phyloP scores from a whole-genome alignment of 805 yeast genomes.

The Metschnikowia koreensis region DNA sequence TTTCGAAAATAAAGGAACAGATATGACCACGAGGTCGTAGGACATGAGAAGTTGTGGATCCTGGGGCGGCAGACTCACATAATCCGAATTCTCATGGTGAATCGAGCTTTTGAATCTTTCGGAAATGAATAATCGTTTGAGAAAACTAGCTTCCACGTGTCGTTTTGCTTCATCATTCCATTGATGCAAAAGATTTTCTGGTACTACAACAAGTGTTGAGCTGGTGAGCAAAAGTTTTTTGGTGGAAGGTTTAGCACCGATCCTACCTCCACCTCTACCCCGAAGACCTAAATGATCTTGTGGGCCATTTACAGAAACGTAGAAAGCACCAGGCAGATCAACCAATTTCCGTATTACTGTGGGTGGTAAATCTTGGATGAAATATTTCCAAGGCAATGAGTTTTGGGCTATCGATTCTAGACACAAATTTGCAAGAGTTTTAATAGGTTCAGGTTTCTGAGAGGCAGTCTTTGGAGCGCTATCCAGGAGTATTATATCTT shows the following conservation, averaged over 20 bases:
- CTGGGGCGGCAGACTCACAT: slow-evolving; percentile 20
- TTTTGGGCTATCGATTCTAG: slow-evolving; percentile 40
- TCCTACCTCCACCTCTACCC: slow-evolving; percentile 12
- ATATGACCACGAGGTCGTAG: slow-evolving; percentile 54
- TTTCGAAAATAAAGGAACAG: slow-evolving; percentile 45
- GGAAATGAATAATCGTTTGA: slow-evolving; percentile 36
- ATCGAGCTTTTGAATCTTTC: slow-evolving; percentile 27
- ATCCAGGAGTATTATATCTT: slow-evolving; percentile 22
- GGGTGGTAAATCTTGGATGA: slow-evolving; percentile 43
- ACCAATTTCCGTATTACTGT: slow-evolving; percentile 37
- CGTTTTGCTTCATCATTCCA: slow-evolving; percentile 60
- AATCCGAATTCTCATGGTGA: slow-evolving; percentile 15
- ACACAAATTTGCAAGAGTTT: slow-evolving; percentile 39
- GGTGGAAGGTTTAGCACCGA: slow-evolving; percentile 6
- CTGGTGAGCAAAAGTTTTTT: slow-evolving; percentile 43
- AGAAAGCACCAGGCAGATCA: slow-evolving; percentile 46
- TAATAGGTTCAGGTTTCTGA: neutral
- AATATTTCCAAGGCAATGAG: slow-evolving; percentile 60
- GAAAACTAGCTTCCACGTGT: slow-evolving; percentile 43
- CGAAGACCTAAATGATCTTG: slow-evolving; percentile 18
- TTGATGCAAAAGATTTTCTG: slow-evolving; percentile 65
- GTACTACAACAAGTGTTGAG: slow-evolving; percentile 59
- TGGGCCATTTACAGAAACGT: slow-evolving; percentile 20
- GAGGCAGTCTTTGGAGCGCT: neutral
- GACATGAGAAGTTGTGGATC: slow-evolving; percentile 34